Percentiles rank a stretch among this genome's conserved stretches.
These are phyloP conservation scores for Hygrophoropsis aurantiaca DNA, from an alignment of 768 basidiomycete species.

Conservation along the genomic window DNA sequence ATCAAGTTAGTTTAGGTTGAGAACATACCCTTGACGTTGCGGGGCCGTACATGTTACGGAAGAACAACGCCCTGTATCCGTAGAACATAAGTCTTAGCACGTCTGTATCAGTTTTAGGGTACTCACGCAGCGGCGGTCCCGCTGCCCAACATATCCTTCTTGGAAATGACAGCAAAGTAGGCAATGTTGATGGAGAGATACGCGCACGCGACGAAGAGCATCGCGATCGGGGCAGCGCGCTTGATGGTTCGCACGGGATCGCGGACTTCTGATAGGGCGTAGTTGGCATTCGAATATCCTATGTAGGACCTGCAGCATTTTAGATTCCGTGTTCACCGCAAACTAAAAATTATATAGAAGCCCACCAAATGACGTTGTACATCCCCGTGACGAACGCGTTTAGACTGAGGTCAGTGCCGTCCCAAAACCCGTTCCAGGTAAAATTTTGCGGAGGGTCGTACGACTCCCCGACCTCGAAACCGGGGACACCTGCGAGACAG, in stretches of 20 bases:
- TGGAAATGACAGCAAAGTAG: constrained; percentile 74
- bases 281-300: constrained; percentile 76
- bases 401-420: constrained; percentile 51
- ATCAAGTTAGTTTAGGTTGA: not conserved
- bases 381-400: constrained; percentile 66
- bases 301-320: constrained; percentile 55
- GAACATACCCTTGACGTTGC: constrained; percentile 54
- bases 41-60: constrained; percentile 69
- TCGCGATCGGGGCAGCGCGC: constrained; percentile 65
- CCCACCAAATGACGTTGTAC: constrained; percentile 71
- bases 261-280: constrained; percentile 67
- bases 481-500: constrained; percentile 48
- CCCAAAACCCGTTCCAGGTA: constrained; percentile 61
- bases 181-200: constrained; percentile 71
- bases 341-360: not conserved
- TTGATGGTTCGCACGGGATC: constrained; percentile 73
- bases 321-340: not conserved
- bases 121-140: constrained; percentile 67
- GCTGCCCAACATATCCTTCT: constrained; percentile 64
- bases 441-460: constrained; percentile 59
- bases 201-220: constrained; percentile 54
- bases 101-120: too few species aligned
- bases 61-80: constrained; percentile 67
- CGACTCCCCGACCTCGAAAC: constrained; percentile 48
- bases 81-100: not conserved